Conservation (phyloP, 169 alveolate genomes). For the Cryptosporidium muris region DNA sequence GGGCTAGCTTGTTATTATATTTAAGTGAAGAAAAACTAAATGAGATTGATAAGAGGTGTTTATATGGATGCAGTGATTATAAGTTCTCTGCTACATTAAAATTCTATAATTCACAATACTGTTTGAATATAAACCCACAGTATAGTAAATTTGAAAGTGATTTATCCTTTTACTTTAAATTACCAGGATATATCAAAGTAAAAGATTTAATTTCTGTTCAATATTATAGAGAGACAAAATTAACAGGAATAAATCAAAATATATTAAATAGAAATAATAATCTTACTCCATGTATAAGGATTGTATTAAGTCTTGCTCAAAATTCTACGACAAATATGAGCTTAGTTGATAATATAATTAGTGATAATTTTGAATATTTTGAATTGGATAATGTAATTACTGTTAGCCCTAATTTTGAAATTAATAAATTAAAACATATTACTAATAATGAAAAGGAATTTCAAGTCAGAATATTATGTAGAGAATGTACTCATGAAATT, state of each 20-base stretch:
- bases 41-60: no score
- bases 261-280: no score
- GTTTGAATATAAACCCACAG: no score
- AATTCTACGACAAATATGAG: slow-evolving; percentile 1
- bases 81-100: no score
- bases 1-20: no score
- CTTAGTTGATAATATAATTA: slow-evolving; percentile 2
- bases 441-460: not conserved
- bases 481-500: not conserved
- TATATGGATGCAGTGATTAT: no score
- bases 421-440: not conserved
- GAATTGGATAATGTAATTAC: slow-evolving; percentile 10
- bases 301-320: slow-evolving; percentile 4
- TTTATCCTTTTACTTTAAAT: not conserved
- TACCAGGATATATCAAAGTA: slow-evolving; percentile 15
- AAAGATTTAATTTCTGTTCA: slow-evolving; percentile 21
- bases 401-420: slow-evolving; percentile 8
- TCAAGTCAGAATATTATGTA: slow-evolving; percentile 4
- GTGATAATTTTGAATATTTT: not conserved
- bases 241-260: not conserved
- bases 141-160: not conserved
- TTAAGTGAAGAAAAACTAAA: no score
- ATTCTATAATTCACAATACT: no score
- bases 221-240: slow-evolving; percentile 10
- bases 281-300: not conserved